Percentiles rank a stretch among this genome's conserved stretches.
These are phyloP conservation scores for Pleurotus salmoneostramineus DNA, from an alignment of 768 basidiomycete genomes.

Conservation along the genomic window DNA sequence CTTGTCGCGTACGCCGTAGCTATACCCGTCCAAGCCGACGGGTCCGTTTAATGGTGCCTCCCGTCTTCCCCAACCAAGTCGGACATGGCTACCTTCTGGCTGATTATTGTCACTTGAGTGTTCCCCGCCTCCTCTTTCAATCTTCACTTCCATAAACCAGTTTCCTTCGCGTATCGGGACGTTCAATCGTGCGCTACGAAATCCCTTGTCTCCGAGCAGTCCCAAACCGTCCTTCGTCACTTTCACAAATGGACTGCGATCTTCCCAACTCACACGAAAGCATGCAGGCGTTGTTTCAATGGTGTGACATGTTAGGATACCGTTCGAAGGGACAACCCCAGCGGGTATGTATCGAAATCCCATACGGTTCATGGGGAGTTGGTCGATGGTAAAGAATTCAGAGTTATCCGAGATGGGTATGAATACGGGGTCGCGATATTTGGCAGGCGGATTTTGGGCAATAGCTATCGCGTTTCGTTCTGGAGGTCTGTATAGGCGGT, in stretches of 20 bases:
- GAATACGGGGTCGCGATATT: slow-evolving; percentile 74
- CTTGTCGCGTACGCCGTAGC: slow-evolving; percentile 88
- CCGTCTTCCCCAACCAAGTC: slow-evolving; percentile 88
- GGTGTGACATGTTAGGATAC: slow-evolving; percentile 62
- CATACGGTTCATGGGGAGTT: slow-evolving; percentile 68
- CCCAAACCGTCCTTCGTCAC: slow-evolving; percentile 77
- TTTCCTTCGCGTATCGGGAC: slow-evolving; percentile 84
- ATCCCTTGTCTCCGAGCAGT: slow-evolving; percentile 82
- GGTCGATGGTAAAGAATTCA: slow-evolving; percentile 64
- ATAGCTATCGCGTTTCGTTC: slow-evolving; percentile 45
- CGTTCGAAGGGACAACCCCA: slow-evolving; percentile 61
- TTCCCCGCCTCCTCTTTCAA: slow-evolving; percentile 73
- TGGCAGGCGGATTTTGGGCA: slow-evolving; percentile 61
- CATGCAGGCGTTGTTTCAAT: slow-evolving; percentile 74
- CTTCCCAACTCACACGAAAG: slow-evolving; percentile 86
- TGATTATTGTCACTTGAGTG: slow-evolving; percentile 40
- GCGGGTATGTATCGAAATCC: slow-evolving; percentile 81
- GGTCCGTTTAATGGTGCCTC: slow-evolving; percentile 94
- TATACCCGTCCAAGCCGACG: slow-evolving; percentile 90
- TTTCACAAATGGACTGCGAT: slow-evolving; percentile 76
- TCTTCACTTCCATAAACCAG: slow-evolving; percentile 92
- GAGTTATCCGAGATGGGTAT: slow-evolving; percentile 52
- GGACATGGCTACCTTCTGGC: slow-evolving; percentile 74
- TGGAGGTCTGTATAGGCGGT: slow-evolving; percentile 42
- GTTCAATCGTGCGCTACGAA: slow-evolving; percentile 86